These are phyloP conservation scores for Pisolithus albus DNA, from an alignment of 768 basidiomycete genomes.

Conservation along the genomic window DNA sequence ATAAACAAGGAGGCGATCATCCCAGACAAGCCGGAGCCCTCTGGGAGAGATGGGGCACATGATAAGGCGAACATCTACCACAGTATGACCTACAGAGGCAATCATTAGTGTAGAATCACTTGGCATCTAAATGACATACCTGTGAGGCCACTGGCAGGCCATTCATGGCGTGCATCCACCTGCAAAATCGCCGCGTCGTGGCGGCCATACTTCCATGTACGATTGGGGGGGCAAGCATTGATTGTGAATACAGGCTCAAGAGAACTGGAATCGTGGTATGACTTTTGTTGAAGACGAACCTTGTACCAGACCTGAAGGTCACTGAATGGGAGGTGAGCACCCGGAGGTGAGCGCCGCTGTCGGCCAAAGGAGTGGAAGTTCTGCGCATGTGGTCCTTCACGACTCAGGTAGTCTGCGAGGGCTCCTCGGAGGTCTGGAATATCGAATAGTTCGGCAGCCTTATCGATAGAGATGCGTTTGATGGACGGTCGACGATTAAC, in stretches of 20 bases:
- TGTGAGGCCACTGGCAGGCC: slow-evolving; percentile 2
- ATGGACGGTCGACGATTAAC: slow-evolving; percentile 17
- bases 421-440: slow-evolving; percentile 25
- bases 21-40: not conserved
- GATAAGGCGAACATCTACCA: slow-evolving; percentile 13
- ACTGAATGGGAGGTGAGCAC: slow-evolving; percentile 17
- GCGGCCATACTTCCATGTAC: slow-evolving; percentile 14
- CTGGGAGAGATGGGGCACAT: slow-evolving; percentile 6
- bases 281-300: slow-evolving; percentile 18
- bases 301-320: slow-evolving; percentile 25
- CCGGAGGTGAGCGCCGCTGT: not conserved
- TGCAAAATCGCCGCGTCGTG: slow-evolving; percentile 14
- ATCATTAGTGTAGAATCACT: not conserved
- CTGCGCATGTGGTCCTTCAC: not conserved
- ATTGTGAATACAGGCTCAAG: slow-evolving; percentile 5
- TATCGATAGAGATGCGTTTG: slow-evolving; percentile 15
- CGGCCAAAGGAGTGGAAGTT: slow-evolving; percentile 3
- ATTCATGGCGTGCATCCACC: no score
- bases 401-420: slow-evolving; percentile 15
- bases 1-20: slow-evolving; percentile 19
- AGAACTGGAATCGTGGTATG: slow-evolving; percentile 8
- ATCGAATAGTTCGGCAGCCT: slow-evolving; percentile 16
- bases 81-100: slow-evolving; percentile 3
- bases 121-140: slow-evolving; percentile 1
- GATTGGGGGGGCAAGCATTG: slow-evolving; percentile 13